Evolutionary conservation across 2,329 filamentous ascomycete species (phyloP).

Genomic region (Clonostachys solani): DNA sequence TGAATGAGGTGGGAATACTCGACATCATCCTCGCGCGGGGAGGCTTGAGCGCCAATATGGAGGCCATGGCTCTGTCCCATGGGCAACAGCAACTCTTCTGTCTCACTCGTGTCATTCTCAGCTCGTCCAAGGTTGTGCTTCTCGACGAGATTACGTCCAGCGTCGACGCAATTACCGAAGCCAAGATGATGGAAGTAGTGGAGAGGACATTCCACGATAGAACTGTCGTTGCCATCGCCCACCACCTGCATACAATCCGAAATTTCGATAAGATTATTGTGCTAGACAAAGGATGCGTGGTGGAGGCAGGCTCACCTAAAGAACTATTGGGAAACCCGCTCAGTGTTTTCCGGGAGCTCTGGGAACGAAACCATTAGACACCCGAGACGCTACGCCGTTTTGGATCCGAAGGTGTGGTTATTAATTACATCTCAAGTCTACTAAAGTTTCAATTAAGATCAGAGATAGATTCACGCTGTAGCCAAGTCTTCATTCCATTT

Average conservation of each 20-base stretch:
- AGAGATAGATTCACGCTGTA: too few relatives aligned
- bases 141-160: slow-evolving; percentile 38
- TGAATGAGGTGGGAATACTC: slow-evolving; percentile 8
- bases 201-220: slow-evolving; percentile 28
- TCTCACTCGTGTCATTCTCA: slow-evolving; percentile 55
- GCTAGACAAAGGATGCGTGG: slow-evolving; percentile 40
- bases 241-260: slow-evolving; percentile 41
- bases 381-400: too few relatives aligned
- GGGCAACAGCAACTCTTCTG: slow-evolving; percentile 64
- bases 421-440: too few relatives aligned
- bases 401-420: too few relatives aligned
- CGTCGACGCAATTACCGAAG: slow-evolving; percentile 35
- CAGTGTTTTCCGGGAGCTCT: too few relatives aligned
- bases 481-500: too few relatives aligned
- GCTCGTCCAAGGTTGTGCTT: slow-evolving; percentile 24
- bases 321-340: slow-evolving; percentile 8
- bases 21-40: slow-evolving; percentile 10
- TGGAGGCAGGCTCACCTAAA: slow-evolving; percentile 26
- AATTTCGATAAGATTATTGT: slow-evolving; percentile 46
- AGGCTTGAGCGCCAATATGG: slow-evolving; percentile 24
- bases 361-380: too few relatives aligned
- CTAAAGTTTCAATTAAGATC: too few relatives aligned
- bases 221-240: slow-evolving; percentile 50
- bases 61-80: slow-evolving; percentile 37
- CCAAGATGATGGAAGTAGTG: slow-evolving; percentile 34